Evolutionary conservation across 305 asterid genomes (phyloP), one percentile per base, ranked within the genome.

Genomic region (Andrographis paniculata): DNA sequence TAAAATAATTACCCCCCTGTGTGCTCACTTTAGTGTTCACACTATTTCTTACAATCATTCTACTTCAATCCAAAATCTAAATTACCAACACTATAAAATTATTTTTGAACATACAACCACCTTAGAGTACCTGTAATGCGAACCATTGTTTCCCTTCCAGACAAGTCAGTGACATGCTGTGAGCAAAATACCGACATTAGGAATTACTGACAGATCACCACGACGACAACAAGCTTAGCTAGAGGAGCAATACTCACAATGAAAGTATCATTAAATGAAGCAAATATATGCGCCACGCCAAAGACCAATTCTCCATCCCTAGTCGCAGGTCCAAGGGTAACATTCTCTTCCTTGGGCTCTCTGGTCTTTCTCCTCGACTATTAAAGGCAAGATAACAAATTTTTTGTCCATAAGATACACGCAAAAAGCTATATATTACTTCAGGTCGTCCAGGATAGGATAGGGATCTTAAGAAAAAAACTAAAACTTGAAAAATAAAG

Each of bases 121-220:
- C n/a, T n/a, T n/a, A n/a, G n/a, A n/a, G n/a, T 63, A 80, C 94
- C 92, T 45, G 94, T 80, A 33, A 80, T 80, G 36, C 87, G 79
- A 28, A 84, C 94, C 87, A 83, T 55, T 49, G 94, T 77, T 57
- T 83, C 91, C 40, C 94, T 58, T 9, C 91, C 87, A 22, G 92
- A 80, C 47, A 84, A 69, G 65, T 84, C 94, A 47, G 94, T 80
- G 21, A 84, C 87, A 23, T 84, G 92, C 87, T 83, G 80, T 64
- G 64, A 47, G 28, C 10, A 47, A 48, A 40, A 43, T 15, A 35
- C 23, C 28, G 43, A 39, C 12, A 10, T 1, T 17, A 16, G 43
- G 14, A 58, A 13, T 23, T 27, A n/a, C 10, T 6, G 33, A 6
- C 6, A 27, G 33, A 10, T 27, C 10, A 20, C 21, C 4, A 33